These are phyloP conservation scores for Pseudonitzschia multistriata DNA, from an alignment of 108 stramenopile genomes.

Conservation along the genomic window DNA sequence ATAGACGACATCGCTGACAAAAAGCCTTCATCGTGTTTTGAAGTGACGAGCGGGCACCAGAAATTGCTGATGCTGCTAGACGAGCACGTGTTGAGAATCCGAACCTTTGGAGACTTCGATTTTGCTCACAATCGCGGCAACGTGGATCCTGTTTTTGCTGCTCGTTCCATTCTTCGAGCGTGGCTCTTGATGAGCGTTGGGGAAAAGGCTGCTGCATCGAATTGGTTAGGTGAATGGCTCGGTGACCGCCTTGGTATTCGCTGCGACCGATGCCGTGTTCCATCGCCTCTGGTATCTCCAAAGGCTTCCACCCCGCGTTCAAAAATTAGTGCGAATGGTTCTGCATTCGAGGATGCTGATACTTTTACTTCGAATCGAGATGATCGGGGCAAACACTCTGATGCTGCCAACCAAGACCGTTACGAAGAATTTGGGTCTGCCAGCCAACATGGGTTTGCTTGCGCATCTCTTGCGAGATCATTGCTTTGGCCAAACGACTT, in stretches of 20 bases:
- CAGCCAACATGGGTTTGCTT: slow-evolving; percentile 61
- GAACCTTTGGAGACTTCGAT: slow-evolving; percentile 73
- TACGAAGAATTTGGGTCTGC: not conserved
- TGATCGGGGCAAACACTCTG: too few relatives aligned
- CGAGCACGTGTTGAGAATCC: slow-evolving; percentile 58
- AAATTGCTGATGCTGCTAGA: slow-evolving; percentile 63
- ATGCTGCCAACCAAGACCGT: too few relatives aligned
- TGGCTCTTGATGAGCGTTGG: slow-evolving; percentile 52
- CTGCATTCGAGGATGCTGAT: not conserved
- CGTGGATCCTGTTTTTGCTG: slow-evolving; percentile 73
- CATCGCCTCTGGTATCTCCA: not conserved
- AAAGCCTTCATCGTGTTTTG: slow-evolving; percentile 25
- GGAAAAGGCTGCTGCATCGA: slow-evolving; percentile 20
- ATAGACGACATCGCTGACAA: slow-evolving; percentile 3
- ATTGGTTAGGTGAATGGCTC: slow-evolving; percentile 60
- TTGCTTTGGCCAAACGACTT: slow-evolving; percentile 58
- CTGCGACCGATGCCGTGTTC: not conserved
- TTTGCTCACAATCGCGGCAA: slow-evolving; percentile 38
- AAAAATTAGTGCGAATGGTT: not conserved
- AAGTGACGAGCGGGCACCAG: slow-evolving; percentile 47
- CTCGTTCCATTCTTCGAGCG: slow-evolving; percentile 61
- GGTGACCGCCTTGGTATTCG: slow-evolving; percentile 30
- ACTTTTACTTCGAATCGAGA: not conserved
- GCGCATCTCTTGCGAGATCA: slow-evolving; percentile 65
- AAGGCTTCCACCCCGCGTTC: not conserved